Percentiles rank a stretch among this genome's conserved stretches.
phyloP scores from a whole-genome alignment of 2,329 filamentous ascomycete genomes.

The Xenosphaeropsis pyriputrescens region DNA sequence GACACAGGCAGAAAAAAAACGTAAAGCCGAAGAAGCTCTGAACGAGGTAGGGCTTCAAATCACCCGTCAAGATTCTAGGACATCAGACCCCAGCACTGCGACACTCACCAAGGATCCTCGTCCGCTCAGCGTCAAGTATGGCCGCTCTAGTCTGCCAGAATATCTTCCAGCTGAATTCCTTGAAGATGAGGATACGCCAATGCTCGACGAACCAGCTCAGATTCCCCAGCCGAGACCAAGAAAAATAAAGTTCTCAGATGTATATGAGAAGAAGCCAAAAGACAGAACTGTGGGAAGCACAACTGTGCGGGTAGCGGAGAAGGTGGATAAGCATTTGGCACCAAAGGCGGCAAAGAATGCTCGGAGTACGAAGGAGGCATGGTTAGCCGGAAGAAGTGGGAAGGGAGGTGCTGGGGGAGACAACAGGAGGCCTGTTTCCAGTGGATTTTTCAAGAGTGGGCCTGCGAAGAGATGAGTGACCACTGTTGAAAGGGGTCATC shows the following conservation, averaged over 20 bases:
- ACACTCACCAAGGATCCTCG: not conserved
- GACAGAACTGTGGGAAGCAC: conserved; percentile 14
- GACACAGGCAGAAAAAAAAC: conserved; percentile 11
- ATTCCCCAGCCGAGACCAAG: conserved; percentile 5
- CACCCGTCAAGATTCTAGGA: not conserved
- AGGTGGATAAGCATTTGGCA: conserved; percentile 9
- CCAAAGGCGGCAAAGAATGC: conserved; percentile 13
- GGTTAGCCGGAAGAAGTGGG: conserved; percentile 12
- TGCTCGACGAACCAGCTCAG: not conserved
- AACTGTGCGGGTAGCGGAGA: conserved; percentile 13
- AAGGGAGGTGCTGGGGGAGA: conserved; percentile 4
- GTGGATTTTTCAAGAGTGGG: conserved; percentile 8
- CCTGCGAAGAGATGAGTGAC: no score
- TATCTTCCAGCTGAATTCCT: conserved; percentile 15
- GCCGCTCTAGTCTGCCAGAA: conserved; percentile 9
- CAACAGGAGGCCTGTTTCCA: conserved; percentile 10
- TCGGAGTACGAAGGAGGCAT: conserved; percentile 12
- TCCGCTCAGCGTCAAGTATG: not conserved
- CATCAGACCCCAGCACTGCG: not conserved
- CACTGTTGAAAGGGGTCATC: no score
- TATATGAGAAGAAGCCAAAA: conserved; percentile 13
- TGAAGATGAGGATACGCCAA: conserved; percentile 10
- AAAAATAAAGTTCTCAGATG: conserved; percentile 13
- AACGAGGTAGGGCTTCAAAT: not conserved
- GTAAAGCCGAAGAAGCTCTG: conserved; percentile 6